Conservation (phyloP, 2,329 filamentous ascomycete genomes). For the Phoma sp. region DNA sequence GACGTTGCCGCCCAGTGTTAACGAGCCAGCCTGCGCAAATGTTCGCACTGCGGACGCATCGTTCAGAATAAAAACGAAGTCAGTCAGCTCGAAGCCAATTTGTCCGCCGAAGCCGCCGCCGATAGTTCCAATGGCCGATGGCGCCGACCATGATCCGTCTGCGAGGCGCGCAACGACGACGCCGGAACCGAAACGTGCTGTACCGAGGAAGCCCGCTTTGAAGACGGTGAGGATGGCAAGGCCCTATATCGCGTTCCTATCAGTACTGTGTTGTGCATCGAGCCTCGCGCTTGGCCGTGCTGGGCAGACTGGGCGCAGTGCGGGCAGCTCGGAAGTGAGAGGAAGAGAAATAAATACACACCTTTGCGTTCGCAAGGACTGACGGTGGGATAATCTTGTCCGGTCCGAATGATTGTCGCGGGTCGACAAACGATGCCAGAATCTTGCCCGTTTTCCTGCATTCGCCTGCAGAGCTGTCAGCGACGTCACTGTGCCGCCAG, state of each 20-base stretch:
- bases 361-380: slow-evolving; percentile 86
- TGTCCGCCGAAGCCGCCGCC: slow-evolving; percentile 86
- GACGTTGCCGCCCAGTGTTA: slow-evolving; percentile 95
- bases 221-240: slow-evolving; percentile 86
- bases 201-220: slow-evolving; percentile 86
- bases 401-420: slow-evolving; percentile 88
- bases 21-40: slow-evolving; percentile 88
- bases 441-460: slow-evolving; percentile 98
- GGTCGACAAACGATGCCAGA: slow-evolving; percentile 91
- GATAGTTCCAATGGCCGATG: slow-evolving; percentile 79
- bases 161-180: slow-evolving; percentile 80
- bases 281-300: slow-evolving; percentile 4
- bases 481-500: slow-evolving; percentile 34
- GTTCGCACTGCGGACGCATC: slow-evolving; percentile 88
- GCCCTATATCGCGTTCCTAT: slow-evolving; percentile 58
- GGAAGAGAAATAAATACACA: slow-evolving; percentile 58
- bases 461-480: slow-evolving; percentile 71
- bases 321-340: slow-evolving; percentile 8
- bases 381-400: slow-evolving; percentile 96
- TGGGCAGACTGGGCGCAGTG: slow-evolving; percentile 13
- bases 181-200: slow-evolving; percentile 80
- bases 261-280: slow-evolving; percentile 1
- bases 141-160: slow-evolving; percentile 82
- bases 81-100: slow-evolving; percentile 86
- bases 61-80: slow-evolving; percentile 99